Conservation (phyloP, 2,329 filamentous ascomycete species). For the Volutella citrinella region DNA sequence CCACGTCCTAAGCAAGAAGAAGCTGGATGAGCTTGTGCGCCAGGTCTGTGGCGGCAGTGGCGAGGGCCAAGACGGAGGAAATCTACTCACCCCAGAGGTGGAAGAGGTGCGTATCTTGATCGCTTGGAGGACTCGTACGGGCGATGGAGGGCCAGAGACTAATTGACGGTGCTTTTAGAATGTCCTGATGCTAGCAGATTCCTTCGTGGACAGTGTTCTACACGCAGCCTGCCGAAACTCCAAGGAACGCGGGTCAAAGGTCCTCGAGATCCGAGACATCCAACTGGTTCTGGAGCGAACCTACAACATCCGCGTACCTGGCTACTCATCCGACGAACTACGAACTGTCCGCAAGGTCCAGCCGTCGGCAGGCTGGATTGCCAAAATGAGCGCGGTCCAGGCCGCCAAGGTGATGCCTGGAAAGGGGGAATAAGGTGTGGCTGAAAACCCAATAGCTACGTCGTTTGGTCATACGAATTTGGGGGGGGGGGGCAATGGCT, state of each 20-base stretch:
- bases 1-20: slow-evolving; percentile 94
- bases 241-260: slow-evolving; percentile 86
- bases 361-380: slow-evolving; percentile 84
- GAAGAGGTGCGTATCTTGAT: slow-evolving; percentile 71
- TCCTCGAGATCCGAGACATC: slow-evolving; percentile 84
- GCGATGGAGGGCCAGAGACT: too few relatives aligned
- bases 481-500: not conserved
- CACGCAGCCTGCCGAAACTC: slow-evolving; percentile 84
- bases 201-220: slow-evolving; percentile 91
- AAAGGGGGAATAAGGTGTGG: slow-evolving; percentile 45
- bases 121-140: too few relatives aligned
- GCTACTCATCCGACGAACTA: slow-evolving; percentile 91
- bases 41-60: slow-evolving; percentile 84
- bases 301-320: slow-evolving; percentile 89
- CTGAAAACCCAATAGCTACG: not conserved
- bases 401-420: slow-evolving; percentile 79
- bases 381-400: slow-evolving; percentile 96
- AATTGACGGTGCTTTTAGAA: slow-evolving; percentile 50
- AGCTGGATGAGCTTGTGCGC: slow-evolving; percentile 89
- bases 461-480: not conserved
- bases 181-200: slow-evolving; percentile 84
- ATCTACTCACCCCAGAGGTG: slow-evolving; percentile 83
- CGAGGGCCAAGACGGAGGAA: slow-evolving; percentile 69
- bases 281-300: slow-evolving; percentile 80
- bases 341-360: slow-evolving; percentile 92